Percentiles rank a stretch among this genome's conserved stretches.
These are phyloP conservation scores for Mucor plumbeus DNA, from an alignment of 371 early-diverging fungal species.

Conservation along the genomic window DNA sequence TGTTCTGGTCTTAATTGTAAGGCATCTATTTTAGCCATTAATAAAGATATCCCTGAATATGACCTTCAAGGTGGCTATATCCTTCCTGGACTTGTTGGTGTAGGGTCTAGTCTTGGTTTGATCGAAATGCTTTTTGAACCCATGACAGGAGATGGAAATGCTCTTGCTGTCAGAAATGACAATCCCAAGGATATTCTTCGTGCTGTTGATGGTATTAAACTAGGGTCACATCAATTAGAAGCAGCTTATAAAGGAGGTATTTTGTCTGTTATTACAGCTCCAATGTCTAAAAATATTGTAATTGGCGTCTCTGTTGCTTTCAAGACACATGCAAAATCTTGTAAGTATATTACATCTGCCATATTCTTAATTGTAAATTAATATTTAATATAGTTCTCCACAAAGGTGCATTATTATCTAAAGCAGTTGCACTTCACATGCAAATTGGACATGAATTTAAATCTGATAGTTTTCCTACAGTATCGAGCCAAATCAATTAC, in stretches of 20 bases:
- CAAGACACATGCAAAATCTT: constrained; percentile 49
- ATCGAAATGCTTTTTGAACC: constrained; percentile 57
- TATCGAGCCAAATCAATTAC: constrained; percentile 68
- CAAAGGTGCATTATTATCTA: constrained; percentile 36
- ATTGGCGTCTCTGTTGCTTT: constrained; percentile 59
- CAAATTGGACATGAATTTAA: constrained; percentile 59
- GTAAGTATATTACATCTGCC: constrained; percentile 19
- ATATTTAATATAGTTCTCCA: not conserved
- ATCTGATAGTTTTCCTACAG: constrained; percentile 54
- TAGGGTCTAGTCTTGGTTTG: constrained; percentile 57
- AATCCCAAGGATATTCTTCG: constrained; percentile 38
- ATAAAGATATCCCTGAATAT: constrained; percentile 17
- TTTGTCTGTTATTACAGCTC: constrained; percentile 54
- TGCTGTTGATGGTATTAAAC: constrained; percentile 61
- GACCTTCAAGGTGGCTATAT: constrained; percentile 48
- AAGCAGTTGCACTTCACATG: constrained; percentile 67
- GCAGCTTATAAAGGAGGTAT: constrained; percentile 67
- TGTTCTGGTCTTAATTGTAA: constrained; percentile 52
- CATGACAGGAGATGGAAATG: constrained; percentile 55
- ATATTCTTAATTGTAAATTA: not conserved
- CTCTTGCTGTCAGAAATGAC: constrained; percentile 15
- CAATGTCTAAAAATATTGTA: constrained; percentile 42
- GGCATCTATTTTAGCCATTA: not conserved
- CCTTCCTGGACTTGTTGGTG: constrained; percentile 51
- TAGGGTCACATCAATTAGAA: constrained; percentile 57